phyloP scores from a whole-genome alignment of 1,284 basidiomycete species.

The Inonotus obliquus region DNA sequence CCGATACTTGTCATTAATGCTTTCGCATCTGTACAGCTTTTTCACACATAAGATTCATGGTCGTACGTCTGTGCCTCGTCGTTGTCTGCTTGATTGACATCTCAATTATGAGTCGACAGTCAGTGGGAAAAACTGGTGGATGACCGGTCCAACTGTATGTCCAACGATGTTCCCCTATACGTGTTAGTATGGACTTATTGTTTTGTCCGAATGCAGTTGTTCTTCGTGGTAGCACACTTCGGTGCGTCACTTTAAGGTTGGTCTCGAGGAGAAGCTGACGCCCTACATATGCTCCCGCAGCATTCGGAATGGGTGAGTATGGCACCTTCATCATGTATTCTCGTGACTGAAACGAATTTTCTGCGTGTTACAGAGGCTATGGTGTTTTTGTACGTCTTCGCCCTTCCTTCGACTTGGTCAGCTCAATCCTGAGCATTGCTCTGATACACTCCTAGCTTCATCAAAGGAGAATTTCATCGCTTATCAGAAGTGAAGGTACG shows the following conservation, averaged over 20 bases:
- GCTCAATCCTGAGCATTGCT: background rate
- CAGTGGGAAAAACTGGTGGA: constrained; percentile 31
- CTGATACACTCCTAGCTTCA: background rate
- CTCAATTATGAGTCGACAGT: constrained; percentile 24
- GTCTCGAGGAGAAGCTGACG: background rate
- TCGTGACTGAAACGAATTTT: background rate
- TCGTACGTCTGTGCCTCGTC: constrained; percentile 25
- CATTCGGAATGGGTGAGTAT: constrained; percentile 35
- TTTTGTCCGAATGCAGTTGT: constrained; percentile 20
- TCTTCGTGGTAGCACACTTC: constrained; percentile 35
- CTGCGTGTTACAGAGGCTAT: background rate
- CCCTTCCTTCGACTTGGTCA: background rate
- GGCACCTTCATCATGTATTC: too few species aligned
- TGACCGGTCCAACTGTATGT: constrained; percentile 33
- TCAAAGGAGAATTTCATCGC: constrained; percentile 2
- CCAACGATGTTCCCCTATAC: background rate
- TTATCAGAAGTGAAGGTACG: constrained; percentile 13
- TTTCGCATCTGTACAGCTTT: constrained; percentile 27
- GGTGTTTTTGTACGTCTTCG: background rate
- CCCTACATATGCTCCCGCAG: constrained; percentile 23
- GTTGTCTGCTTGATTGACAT: background rate
- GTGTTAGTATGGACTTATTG: background rate
- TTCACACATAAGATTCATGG: constrained; percentile 36
- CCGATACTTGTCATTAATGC: background rate
- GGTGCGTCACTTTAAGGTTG: constrained; percentile 27